Evolutionary conservation across 805 yeast genomes (phyloP).

Genomic region (Wickerhamiella brachini): DNA sequence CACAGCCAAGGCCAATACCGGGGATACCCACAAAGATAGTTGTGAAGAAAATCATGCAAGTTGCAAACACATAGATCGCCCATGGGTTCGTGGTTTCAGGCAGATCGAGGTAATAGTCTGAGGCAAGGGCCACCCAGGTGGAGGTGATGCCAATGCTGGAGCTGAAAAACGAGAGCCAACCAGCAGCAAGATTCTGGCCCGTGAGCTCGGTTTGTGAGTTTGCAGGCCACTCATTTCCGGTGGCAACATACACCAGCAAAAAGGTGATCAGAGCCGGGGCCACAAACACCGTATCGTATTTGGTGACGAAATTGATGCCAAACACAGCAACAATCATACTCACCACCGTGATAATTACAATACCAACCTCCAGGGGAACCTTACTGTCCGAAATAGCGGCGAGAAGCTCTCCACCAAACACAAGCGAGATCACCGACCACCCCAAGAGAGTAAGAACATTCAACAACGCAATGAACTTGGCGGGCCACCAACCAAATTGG

Average conservation of each 20-base stretch:
- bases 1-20: constrained; percentile 58
- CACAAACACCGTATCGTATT: constrained; percentile 54
- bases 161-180: constrained; percentile 58
- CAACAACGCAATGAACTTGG: constrained; percentile 58
- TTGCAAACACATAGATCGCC: constrained; percentile 46
- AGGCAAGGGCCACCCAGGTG: constrained; percentile 80
- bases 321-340: constrained; percentile 58
- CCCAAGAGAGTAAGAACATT: constrained; percentile 69
- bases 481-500: constrained; percentile 77
- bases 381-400: constrained; percentile 48
- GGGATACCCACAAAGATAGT: constrained; percentile 62
- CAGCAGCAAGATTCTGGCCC: constrained; percentile 40
- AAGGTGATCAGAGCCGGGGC: constrained; percentile 58
- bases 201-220: constrained; percentile 26
- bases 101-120: constrained; percentile 70
- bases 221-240: constrained; percentile 24
- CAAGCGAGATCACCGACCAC: constrained; percentile 90
- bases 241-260: constrained; percentile 45
- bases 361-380: constrained; percentile 62
- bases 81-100: constrained; percentile 54
- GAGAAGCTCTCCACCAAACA: constrained; percentile 76
- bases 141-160: constrained; percentile 65
- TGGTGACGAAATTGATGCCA: constrained; percentile 60
- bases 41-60: constrained; percentile 53
- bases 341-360: constrained; percentile 50